These are phyloP conservation scores for Paracoccidioides lutzii DNA, from an alignment of 2,329 filamentous ascomycete species.

Conservation along the genomic window DNA sequence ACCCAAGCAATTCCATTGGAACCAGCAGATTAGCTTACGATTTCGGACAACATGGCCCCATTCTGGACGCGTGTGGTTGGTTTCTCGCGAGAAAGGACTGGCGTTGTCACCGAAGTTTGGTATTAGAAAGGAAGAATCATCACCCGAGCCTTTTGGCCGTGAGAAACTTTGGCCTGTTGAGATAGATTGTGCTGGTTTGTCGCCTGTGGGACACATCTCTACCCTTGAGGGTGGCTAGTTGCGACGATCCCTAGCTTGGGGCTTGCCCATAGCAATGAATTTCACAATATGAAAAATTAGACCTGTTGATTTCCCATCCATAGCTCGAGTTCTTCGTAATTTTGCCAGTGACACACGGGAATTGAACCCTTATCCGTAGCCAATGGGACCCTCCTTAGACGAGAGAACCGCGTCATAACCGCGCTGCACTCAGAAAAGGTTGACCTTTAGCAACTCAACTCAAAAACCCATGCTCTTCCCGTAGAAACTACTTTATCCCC, in stretches of 20 bases:
- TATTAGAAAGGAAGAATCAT: not conserved
- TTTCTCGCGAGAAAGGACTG: not conserved
- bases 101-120: not conserved
- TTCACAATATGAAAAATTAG: not conserved
- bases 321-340: not conserved
- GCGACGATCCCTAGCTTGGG: not conserved
- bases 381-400: conserved; percentile 7
- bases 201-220: not conserved
- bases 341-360: not conserved
- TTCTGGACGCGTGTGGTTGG: not conserved
- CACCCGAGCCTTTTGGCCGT: not conserved
- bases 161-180: not conserved
- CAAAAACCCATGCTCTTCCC: too few species aligned
- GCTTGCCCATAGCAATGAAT: not conserved
- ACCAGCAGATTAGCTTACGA: not conserved
- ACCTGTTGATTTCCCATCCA: conserved; percentile 1
- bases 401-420: conserved; percentile 19
- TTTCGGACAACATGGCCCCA: not conserved
- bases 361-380: not conserved
- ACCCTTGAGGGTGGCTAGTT: not conserved
- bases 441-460: not conserved
- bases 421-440: conserved; percentile 12
- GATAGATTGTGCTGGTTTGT: not conserved
- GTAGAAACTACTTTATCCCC: too few species aligned
- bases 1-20: not conserved